Evolutionary conservation across 1,139 yeast genomes (phyloP).

Genomic region (Fermentozyma sake): DNA sequence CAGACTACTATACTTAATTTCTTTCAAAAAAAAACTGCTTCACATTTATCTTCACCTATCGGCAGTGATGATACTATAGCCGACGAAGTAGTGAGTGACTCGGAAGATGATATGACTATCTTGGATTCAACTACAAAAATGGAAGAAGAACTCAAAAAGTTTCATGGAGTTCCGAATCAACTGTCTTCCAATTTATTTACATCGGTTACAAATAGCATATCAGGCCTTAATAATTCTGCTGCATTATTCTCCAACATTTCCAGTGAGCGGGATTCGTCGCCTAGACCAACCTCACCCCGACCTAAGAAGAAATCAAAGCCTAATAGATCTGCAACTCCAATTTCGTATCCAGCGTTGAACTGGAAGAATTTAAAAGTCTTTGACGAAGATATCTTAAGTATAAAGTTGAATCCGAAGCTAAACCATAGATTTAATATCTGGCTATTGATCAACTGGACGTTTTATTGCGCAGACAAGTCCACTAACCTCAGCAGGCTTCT

Average conservation of each 20-base stretch:
- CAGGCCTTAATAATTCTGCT: too few species aligned
- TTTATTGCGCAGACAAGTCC: constrained; percentile 29
- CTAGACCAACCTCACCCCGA: too few species aligned
- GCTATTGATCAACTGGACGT: constrained; percentile 32
- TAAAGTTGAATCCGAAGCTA: constrained; percentile 18
- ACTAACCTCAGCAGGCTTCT: constrained; percentile 14
- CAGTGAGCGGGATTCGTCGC: too few species aligned
- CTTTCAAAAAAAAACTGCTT: constrained; percentile 5
- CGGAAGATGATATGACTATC: constrained; percentile 18
- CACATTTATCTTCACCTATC: neutral
- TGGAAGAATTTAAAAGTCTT: constrained; percentile 20
- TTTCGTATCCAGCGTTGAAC: constrained; percentile 1
- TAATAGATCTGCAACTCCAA: neutral
- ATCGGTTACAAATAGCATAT: neutral
- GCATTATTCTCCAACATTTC: too few species aligned
- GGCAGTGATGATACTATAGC: constrained; percentile 3
- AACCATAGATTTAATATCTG: constrained; percentile 23
- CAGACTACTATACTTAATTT: constrained; percentile 11
- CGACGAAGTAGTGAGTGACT: constrained; percentile 22
- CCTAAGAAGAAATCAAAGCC: constrained; percentile 1
- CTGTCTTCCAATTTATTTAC: constrained; percentile 1
- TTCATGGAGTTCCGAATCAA: constrained; percentile 5
- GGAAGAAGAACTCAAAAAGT: constrained; percentile 17
- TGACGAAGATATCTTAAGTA: constrained; percentile 26
- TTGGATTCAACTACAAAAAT: constrained; percentile 10